phyloP scores from a whole-genome alignment of 2,329 filamentous ascomycete species.

The Capronia epimyces region DNA sequence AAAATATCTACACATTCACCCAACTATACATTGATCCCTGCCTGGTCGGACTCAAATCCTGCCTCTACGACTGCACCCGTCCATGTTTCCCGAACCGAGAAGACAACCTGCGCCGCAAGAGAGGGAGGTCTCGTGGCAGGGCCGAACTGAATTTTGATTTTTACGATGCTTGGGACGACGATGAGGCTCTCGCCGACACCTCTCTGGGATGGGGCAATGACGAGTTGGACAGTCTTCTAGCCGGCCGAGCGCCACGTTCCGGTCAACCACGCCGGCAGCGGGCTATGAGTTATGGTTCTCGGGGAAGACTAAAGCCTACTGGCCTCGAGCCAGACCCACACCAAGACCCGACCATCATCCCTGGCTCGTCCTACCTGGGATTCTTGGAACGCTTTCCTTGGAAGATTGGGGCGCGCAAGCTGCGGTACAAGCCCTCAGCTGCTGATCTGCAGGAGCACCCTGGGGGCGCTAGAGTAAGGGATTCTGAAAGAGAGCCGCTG shows the following conservation, averaged over 20 bases:
- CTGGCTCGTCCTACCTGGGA: conserved; percentile 75
- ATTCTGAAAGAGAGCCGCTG: conserved; percentile 63
- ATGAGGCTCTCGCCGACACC: conserved; percentile 46
- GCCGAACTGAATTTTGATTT: conserved; percentile 92
- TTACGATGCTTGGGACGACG: conserved; percentile 90
- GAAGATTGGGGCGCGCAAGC: conserved; percentile 68
- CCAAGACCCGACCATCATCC: conserved; percentile 79
- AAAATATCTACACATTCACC: conserved; percentile 80
- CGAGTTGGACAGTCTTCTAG: conserved; percentile 77
- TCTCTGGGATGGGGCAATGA: conserved; percentile 72
- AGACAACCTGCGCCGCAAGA: conserved; percentile 65
- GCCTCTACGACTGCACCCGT: conserved; percentile 64
- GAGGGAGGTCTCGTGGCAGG: conserved; percentile 54
- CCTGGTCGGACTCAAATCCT: conserved; percentile 59
- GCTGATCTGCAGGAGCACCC: conserved; percentile 87
- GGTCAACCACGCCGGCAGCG: conserved; percentile 65
- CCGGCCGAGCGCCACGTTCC: conserved; percentile 50
- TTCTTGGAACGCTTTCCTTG: conserved; percentile 81
- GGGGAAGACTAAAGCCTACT: conserved; percentile 45
- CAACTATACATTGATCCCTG: conserved; percentile 82
- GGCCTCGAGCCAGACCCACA: conserved; percentile 53
- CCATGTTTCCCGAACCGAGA: conserved; percentile 63
- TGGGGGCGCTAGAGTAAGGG: conserved; percentile 45
- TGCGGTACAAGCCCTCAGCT: conserved; percentile 84
- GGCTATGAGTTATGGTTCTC: conserved; percentile 84